Conservation (phyloP, 192 early-diverging fungal genomes). For the Coemansia sp. region DNA sequence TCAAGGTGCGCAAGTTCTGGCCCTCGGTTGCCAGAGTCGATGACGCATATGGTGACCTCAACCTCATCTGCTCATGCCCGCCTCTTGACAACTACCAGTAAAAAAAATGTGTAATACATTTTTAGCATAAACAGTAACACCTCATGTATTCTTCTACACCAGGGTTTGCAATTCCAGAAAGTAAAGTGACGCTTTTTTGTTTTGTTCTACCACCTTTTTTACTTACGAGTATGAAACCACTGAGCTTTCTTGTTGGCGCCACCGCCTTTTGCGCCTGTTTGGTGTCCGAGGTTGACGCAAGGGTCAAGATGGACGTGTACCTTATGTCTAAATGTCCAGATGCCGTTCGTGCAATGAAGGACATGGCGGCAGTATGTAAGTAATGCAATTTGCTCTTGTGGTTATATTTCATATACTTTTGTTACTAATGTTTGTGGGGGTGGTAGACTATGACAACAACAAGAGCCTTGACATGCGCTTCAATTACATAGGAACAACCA, state of each 20-base stretch:
- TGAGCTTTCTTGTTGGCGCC: not conserved
- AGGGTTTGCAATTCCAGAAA: too few species aligned
- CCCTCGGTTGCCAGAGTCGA: slow-evolving; percentile 90
- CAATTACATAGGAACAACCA: slow-evolving; percentile 41
- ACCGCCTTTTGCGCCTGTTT: not conserved
- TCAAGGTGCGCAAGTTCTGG: slow-evolving; percentile 95
- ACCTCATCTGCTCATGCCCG: slow-evolving; percentile 95
- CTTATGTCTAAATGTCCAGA: slow-evolving; percentile 51
- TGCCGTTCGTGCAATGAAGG: slow-evolving; percentile 33
- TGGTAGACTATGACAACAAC: slow-evolving; percentile 44
- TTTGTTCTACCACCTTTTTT: not conserved
- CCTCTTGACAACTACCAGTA: slow-evolving; percentile 77
- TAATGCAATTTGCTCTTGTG: not conserved
- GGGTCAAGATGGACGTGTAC: slow-evolving; percentile 38
- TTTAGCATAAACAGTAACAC: not conserved
- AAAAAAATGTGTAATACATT: not conserved
- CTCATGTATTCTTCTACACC: too few species aligned
- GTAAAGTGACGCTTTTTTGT: not conserved
- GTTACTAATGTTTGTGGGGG: not conserved
- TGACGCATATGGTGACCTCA: slow-evolving; percentile 92
- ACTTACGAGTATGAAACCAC: not conserved
- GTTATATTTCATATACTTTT: not conserved
- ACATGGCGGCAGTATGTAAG: slow-evolving; percentile 51
- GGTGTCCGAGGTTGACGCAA: slow-evolving; percentile 7
- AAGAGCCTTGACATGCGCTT: slow-evolving; percentile 25